A percentile compares a stretch with the other conserved stretches of the same genome.
These are phyloP conservation scores for Pestalotiopsis sp. DNA, from an alignment of 2,329 filamentous ascomycete species.

Conservation along the genomic window DNA sequence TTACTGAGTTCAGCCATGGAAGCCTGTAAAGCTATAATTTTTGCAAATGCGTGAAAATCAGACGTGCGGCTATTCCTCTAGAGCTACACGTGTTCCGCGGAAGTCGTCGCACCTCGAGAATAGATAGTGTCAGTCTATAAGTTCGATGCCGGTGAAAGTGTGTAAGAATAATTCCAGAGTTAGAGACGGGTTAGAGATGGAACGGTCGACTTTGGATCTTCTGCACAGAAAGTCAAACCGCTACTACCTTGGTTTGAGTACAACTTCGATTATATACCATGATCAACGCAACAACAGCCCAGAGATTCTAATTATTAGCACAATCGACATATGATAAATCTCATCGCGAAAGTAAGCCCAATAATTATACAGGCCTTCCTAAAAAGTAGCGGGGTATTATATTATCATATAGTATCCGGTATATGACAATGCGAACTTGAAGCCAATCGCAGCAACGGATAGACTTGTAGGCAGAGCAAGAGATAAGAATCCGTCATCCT, in stretches of 20 bases:
- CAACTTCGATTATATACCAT: not conserved
- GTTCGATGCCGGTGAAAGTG: no score
- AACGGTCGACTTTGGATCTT: no score
- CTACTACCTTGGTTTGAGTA: no score
- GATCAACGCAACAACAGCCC: not conserved
- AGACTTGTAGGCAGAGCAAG: constrained; percentile 14
- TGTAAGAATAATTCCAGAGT: no score
- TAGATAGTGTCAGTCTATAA: no score
- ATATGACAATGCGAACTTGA: constrained; percentile 22
- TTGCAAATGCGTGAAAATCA: not conserved
- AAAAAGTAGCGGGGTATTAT: constrained; percentile 9
- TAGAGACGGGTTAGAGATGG: no score
- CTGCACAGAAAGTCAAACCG: no score
- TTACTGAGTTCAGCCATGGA: not conserved
- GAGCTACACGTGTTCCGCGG: not conserved
- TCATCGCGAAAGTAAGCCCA: not conserved
- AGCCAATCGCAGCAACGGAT: constrained; percentile 23
- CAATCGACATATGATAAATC: not conserved
- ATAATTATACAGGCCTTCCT: not conserved
- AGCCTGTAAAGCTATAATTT: not conserved
- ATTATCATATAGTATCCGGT: constrained; percentile 21
- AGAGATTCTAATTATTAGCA: not conserved
- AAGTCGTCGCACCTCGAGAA: no score
- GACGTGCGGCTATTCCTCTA: not conserved
- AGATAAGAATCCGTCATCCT: constrained; percentile 1